Evolutionary conservation across 345 rosid genomes (phyloP).

Genomic region (Populus ilicifolia): DNA sequence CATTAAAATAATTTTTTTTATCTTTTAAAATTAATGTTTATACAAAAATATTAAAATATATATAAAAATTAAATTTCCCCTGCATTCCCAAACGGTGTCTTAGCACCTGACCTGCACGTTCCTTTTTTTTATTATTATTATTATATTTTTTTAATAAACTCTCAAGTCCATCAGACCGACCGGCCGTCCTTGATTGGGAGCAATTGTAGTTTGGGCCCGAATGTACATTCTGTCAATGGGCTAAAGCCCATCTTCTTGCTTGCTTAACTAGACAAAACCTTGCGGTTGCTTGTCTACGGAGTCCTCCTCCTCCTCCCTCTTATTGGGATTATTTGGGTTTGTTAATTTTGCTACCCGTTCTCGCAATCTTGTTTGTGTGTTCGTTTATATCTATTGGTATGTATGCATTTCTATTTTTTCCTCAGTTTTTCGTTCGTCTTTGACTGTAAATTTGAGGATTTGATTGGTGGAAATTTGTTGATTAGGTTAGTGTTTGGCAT

Average conservation of each 20-base stretch:
- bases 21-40: too few species aligned
- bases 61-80: too few species aligned
- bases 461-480: background rate
- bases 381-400: constrained; percentile 15
- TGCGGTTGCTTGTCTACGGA: background rate
- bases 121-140: background rate
- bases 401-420: background rate
- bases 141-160: background rate
- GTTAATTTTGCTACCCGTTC: constrained; percentile 11
- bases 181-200: background rate
- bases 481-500: constrained; percentile 82
- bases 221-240: background rate
- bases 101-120: background rate
- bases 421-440: background rate
- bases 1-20: too few species aligned
- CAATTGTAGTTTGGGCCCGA: background rate
- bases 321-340: constrained; percentile 11
- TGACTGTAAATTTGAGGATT: background rate
- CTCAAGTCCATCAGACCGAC: background rate
- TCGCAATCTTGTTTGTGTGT: constrained; percentile 9
- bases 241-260: background rate
- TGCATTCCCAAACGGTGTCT: too few species aligned
- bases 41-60: too few species aligned
- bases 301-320: background rate
- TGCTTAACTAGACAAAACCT: background rate